A percentile compares a stretch with the other conserved stretches of the same genome.
phyloP scores from a whole-genome alignment of 2,329 filamentous ascomycete genomes.

The Tolypocladium cylindrosporum region DNA sequence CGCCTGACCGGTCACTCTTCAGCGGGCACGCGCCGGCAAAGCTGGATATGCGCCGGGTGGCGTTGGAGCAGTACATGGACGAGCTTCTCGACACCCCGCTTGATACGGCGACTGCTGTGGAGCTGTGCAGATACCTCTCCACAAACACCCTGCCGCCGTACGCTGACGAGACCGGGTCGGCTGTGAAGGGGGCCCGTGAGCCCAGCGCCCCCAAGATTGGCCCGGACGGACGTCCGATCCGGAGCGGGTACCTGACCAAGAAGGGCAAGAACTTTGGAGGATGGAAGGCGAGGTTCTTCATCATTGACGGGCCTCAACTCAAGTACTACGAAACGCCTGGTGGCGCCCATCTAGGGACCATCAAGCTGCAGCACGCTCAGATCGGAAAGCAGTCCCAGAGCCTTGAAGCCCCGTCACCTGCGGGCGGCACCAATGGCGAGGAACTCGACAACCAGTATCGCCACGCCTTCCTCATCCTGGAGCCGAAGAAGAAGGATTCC shows the following conservation, averaged over 20 bases:
- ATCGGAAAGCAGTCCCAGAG: slow-evolving; percentile 76
- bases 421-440: slow-evolving; percentile 46
- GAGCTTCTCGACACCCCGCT: slow-evolving; percentile 74
- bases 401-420: slow-evolving; percentile 45
- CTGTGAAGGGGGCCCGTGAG: slow-evolving; percentile 13
- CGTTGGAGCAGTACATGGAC: slow-evolving; percentile 79
- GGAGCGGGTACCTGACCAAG: slow-evolving; percentile 91
- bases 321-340: slow-evolving; percentile 90
- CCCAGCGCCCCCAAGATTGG: slow-evolving; percentile 31
- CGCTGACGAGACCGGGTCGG: slow-evolving; percentile 39
- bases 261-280: slow-evolving; percentile 97
- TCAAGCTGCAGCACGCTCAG: slow-evolving; percentile 82
- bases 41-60: slow-evolving; percentile 73
- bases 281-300: slow-evolving; percentile 77
- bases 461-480: slow-evolving; percentile 88
- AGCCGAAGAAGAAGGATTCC: slow-evolving; percentile 94
- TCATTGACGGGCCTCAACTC: slow-evolving; percentile 51
- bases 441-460: slow-evolving; percentile 90
- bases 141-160: slow-evolving; percentile 53
- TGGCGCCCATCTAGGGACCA: slow-evolving; percentile 82
- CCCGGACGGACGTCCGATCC: slow-evolving; percentile 57
- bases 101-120: slow-evolving; percentile 64
- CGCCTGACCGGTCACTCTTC: slow-evolving; percentile 81
- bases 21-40: slow-evolving; percentile 88
- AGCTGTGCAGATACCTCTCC: slow-evolving; percentile 84